Evolutionary conservation across 2,329 filamentous ascomycete genomes (phyloP).

Genomic region (Cadophora malorum): DNA sequence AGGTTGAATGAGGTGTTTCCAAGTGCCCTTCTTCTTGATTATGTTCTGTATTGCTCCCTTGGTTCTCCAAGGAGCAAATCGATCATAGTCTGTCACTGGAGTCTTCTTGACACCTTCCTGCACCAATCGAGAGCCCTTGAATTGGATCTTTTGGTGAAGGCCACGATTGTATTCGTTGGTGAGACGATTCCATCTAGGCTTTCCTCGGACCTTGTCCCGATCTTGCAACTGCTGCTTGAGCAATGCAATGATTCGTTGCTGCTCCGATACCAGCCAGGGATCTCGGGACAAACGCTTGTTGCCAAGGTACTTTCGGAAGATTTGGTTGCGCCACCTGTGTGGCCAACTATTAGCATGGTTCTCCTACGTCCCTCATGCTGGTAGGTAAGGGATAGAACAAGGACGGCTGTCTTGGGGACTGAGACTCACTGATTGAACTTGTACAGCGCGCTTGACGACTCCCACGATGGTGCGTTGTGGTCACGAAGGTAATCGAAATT

Average conservation of each 20-base stretch:
- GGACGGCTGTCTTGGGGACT: neutral
- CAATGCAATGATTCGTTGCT: neutral
- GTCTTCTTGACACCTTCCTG: neutral
- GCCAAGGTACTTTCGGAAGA: neutral
- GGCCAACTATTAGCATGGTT: neutral
- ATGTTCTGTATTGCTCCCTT: neutral
- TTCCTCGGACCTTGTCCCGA: neutral
- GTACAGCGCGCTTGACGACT: neutral
- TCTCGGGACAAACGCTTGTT: neutral
- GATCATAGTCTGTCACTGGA: neutral
- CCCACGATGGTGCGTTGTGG: conserved; percentile 1
- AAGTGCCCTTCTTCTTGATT: neutral
- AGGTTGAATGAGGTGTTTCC: neutral
- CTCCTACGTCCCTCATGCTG: neutral
- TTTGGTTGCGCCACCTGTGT: neutral
- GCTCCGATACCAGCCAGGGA: neutral
- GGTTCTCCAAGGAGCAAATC: conserved; percentile 1
- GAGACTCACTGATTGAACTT: neutral
- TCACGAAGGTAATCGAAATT: neutral
- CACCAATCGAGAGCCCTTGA: neutral
- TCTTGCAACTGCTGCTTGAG: neutral
- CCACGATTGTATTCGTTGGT: neutral
- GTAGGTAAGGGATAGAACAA: neutral
- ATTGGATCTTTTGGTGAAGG: neutral
- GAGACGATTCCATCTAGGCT: neutral